Evolutionary conservation across 164 flowering plant species (phyloP), one percentile per base, ranked within the genome.

Genomic region (Liquidambar formosana): DNA sequence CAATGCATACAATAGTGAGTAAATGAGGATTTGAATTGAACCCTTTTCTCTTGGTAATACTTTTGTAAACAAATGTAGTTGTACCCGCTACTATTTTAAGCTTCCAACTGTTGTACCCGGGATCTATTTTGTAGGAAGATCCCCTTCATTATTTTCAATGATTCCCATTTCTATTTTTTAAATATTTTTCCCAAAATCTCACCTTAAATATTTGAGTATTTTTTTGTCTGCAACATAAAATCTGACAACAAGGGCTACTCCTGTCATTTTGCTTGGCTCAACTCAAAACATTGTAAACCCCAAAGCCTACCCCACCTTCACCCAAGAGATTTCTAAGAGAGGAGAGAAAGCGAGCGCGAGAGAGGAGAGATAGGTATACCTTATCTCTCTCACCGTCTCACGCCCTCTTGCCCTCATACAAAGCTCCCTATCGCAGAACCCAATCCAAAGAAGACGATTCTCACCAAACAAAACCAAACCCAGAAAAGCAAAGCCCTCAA

Each of bases 381-480:
- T 49, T 66, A 62, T 62, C 67, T 67, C 66, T 66, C 71, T 51
- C 69, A 2, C 38, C 21, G 57, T n/a, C 10, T 60, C 72, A 46
- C 46, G 8, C 13, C 59, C 56, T 71, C 54, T 61, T 25, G 18
- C 56, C 15, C 54, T 51, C 54, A 16, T 4, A 51, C 49, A 46
- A 12, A 46, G n/a, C n/a, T n/a, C n/a, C n/a, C n/a, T 33, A 33
- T 33, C 41, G 2, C 41, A 16, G 11, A 26, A 33, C 41, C 48
- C 25, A 33, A 41, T 62, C 65, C 65, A 33, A 54, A 54, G 25
- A 22, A 19, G 56, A 22, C 47, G 65, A 62, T 14, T 57, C 61
- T 12, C 13, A 25, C 15, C 15, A 15, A 54, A 57, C 14, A 14
- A 71, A 41, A 52, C 62, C 67, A 16, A 22, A n/a, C 68, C 14